Evolutionary conservation across 1,284 basidiomycete species (phyloP), one percentile per base, ranked within the genome.

Genomic region (Porodaedalea pini): DNA sequence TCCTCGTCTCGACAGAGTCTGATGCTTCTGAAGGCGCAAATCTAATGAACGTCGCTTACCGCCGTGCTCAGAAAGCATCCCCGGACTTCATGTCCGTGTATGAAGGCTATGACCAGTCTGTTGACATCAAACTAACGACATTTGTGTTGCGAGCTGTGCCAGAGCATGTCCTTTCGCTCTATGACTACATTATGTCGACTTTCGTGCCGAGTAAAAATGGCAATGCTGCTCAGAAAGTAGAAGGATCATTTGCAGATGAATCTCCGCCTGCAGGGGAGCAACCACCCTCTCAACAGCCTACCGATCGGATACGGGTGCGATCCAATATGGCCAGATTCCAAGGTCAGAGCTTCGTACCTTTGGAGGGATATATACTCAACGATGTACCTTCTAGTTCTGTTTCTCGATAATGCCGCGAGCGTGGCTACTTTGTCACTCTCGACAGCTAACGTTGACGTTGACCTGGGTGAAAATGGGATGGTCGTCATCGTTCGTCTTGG

Each of bases 141-240:
- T 89, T 99, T 72, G 83, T 95, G 61, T 86, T 99, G 71, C 85
- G 88, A 60, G 86, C 92, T 1, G 90, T 91, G 3, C 94, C 97
- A 1, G 93, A 94, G 67, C 95, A 96, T 17, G 88, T 99, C 47
- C 76, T 99, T 40, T 81, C 88, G 1, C 75, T 99, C 8, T 99
- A 98, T 71, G 94, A 99, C 73, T 98, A 98, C 75, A 87, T 99
- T 72, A 97, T 99, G 90, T 90, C 92, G 4, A 97, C 95, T 0
- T 98, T 98, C 70, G 90, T 93, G 13, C 83, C 89, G 3, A 69
- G 77, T 23, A 65, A 74, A 50, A 68, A 71, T 31, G 61, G 58
- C 23, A 56, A 65, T 37, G 56, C 58, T 5, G 55, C 63, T 5
- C 36, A 41, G 15, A 51, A 63, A 15, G 48, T 32, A 21, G n/a